Percentiles rank a stretch among this genome's conserved stretches.
These are phyloP conservation scores for Pseudopithomyces maydicus DNA, from an alignment of 2,329 filamentous ascomycete species.

Conservation along the genomic window DNA sequence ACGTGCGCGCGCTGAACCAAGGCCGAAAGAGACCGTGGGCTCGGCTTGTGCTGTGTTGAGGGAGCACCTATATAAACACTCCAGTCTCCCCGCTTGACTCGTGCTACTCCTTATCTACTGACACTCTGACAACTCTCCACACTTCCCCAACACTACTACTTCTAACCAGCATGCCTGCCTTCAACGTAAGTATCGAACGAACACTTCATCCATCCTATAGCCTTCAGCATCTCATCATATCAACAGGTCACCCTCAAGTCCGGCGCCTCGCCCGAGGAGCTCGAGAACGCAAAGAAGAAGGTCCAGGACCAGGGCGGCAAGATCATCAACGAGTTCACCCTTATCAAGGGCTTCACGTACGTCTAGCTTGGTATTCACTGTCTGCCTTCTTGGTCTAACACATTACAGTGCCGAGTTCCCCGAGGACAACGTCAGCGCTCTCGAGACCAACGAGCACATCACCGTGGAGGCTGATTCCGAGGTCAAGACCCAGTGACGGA, in stretches of 20 bases:
- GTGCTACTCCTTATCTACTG: conserved; percentile 3
- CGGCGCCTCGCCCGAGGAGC: conserved; percentile 67
- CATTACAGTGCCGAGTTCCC: conserved; percentile 72
- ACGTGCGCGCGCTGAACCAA: conserved; percentile 9
- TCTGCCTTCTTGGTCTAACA: conserved; percentile 8
- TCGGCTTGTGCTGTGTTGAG: background rate
- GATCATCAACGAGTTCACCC: conserved; percentile 80
- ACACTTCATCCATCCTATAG: background rate
- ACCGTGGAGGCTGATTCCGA: conserved; percentile 77
- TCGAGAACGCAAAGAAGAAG: conserved; percentile 79
- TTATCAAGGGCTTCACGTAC: conserved; percentile 95
- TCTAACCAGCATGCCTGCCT: conserved; percentile 38
- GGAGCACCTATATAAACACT: conserved; percentile 2
- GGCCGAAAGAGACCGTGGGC: background rate
- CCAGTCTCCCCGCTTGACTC: conserved; percentile 10
- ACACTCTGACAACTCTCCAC: background rate
- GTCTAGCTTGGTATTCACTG: conserved; percentile 40
- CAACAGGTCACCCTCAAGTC: conserved; percentile 79
- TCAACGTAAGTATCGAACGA: conserved; percentile 38
- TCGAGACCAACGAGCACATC: conserved; percentile 73
- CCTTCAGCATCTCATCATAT: background rate
- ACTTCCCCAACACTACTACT: background rate
- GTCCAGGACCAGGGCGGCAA: conserved; percentile 77
- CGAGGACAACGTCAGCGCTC: conserved; percentile 66
- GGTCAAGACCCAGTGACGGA: conserved; percentile 71